These are phyloP conservation scores for Curvularia sp. DNA, from an alignment of 2,329 filamentous ascomycete genomes.

Conservation along the genomic window DNA sequence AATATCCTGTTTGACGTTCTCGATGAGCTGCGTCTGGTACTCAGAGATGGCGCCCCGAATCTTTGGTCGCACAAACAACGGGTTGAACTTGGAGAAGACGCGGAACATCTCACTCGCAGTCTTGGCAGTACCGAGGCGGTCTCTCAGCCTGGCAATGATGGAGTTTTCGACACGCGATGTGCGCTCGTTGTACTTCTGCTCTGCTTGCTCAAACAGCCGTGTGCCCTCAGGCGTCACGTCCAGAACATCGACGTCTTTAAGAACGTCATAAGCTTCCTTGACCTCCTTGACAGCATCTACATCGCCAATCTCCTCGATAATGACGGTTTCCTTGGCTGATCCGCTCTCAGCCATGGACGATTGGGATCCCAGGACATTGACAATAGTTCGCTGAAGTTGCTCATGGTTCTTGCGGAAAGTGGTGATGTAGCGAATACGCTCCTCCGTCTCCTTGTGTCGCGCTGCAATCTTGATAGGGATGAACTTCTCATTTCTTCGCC, in stretches of 20 bases:
- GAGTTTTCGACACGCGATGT: slow-evolving; percentile 98
- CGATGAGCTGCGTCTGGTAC: slow-evolving; percentile 97
- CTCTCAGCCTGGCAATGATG: slow-evolving; percentile 91
- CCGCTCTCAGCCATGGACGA: slow-evolving; percentile 52
- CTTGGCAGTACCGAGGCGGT: slow-evolving; percentile 92
- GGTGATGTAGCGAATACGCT: slow-evolving; percentile 88
- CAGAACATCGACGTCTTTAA: slow-evolving; percentile 93
- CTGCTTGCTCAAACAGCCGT: slow-evolving; percentile 88
- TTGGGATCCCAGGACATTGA: slow-evolving; percentile 86
- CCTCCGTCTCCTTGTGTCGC: slow-evolving; percentile 86
- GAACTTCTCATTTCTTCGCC: slow-evolving; percentile 94
- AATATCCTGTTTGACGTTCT: slow-evolving; percentile 97
- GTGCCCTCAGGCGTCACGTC: slow-evolving; percentile 92
- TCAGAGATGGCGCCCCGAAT: slow-evolving; percentile 97
- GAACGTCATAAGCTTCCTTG: slow-evolving; percentile 87
- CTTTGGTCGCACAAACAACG: slow-evolving; percentile 97
- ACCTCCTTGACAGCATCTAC: slow-evolving; percentile 98
- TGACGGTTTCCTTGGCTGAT: slow-evolving; percentile 59
- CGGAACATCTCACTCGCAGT: slow-evolving; percentile 99
- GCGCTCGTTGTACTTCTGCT: slow-evolving; percentile 95
- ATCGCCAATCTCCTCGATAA: slow-evolving; percentile 94
- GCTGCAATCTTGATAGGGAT: slow-evolving; percentile 96
- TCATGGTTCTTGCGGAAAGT: slow-evolving; percentile 98
- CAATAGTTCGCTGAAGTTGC: slow-evolving; percentile 93
- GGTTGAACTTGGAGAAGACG: slow-evolving; percentile 99